Evolutionary conservation across 2,329 filamentous ascomycete species (phyloP).

Genomic region (Diaporthe eres): DNA sequence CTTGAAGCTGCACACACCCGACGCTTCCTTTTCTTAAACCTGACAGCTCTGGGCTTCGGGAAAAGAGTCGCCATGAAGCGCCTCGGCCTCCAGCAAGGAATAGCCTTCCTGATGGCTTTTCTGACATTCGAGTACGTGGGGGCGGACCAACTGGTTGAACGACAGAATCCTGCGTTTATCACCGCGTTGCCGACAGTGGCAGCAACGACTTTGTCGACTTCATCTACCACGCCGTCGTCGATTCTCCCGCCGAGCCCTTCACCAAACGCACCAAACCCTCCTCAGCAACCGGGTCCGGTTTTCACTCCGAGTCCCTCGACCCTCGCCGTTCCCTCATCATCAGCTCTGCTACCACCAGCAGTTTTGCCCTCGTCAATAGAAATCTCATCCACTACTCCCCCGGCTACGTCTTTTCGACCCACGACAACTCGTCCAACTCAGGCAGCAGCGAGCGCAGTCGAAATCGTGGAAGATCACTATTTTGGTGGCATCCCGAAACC

Average conservation of each 20-base stretch:
- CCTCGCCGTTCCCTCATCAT: not conserved
- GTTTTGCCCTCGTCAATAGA: not conserved
- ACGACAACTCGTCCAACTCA: slow-evolving; percentile 5
- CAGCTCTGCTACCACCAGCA: not conserved
- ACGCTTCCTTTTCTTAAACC: not conserved
- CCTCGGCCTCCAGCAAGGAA: not conserved
- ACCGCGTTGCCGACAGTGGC: slow-evolving; percentile 28
- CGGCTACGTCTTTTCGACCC: not conserved
- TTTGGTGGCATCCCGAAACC: slow-evolving; percentile 24
- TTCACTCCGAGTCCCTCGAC: not conserved
- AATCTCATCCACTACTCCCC: not conserved
- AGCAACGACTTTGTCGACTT: not conserved
- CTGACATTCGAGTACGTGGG: not conserved
- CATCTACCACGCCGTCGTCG: not conserved
- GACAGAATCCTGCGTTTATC: slow-evolving; percentile 35
- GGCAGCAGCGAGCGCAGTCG: slow-evolving; percentile 8
- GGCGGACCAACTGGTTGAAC: not conserved
- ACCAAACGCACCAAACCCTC: not conserved
- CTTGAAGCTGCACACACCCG: not conserved
- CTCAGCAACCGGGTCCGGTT: not conserved
- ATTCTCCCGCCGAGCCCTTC: not conserved
- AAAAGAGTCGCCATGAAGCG: not conserved
- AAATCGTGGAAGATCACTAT: not conserved
- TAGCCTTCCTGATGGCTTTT: not conserved
- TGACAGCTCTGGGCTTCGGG: not conserved